Evolutionary conservation across 2,329 filamentous ascomycete genomes (phyloP), one percentile per base, ranked within the genome.

Genomic region (Apiospora malaysiana): DNA sequence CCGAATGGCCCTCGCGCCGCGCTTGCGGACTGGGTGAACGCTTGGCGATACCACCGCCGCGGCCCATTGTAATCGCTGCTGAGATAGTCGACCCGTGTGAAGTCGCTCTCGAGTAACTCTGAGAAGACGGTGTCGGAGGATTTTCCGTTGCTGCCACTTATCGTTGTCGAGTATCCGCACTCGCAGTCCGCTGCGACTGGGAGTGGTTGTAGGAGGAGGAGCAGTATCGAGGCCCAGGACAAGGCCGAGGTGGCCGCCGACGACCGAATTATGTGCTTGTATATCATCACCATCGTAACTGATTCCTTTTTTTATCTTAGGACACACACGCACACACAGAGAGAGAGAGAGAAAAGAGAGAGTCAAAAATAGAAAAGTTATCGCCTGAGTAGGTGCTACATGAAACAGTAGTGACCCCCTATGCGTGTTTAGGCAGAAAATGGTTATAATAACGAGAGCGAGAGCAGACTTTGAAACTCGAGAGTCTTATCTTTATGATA

Each of bases 21-120:
- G n/a, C 82, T 77, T n/a, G 85, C 83, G 9, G 88, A 86, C 68
- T 92, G 85, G 76, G 91, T 91, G 82, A 92, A 95, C 40, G 85
- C 84, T 78, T 94, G 92, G 18, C 87, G 84, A 37, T 82, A 78
- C 93, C 93, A 95, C 14, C 51, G 51, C 27, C 16, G 51, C 75
- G 77, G 27, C 71, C 72, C 12, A 74, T 74, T 16, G 71, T 73
- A 5, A 68, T 73, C 40, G 70, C 66, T 82, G 74, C 89, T 84
- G 5, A 82, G 76, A 21, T 84, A 81, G 66, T 81, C 75, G 47
- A 88, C 77, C 72, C 88, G 88, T 3, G 90, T 82, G 77, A 95
- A 95, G 81, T 95, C 90, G 25, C 91, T 91, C 77, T 94, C 92
- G 68, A 93, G 80, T 14, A 90, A 78, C 72, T 94, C 90, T 2